These are phyloP conservation scores for Fusarium sarcochroum DNA, from an alignment of 2,329 filamentous ascomycete genomes.

Conservation along the genomic window DNA sequence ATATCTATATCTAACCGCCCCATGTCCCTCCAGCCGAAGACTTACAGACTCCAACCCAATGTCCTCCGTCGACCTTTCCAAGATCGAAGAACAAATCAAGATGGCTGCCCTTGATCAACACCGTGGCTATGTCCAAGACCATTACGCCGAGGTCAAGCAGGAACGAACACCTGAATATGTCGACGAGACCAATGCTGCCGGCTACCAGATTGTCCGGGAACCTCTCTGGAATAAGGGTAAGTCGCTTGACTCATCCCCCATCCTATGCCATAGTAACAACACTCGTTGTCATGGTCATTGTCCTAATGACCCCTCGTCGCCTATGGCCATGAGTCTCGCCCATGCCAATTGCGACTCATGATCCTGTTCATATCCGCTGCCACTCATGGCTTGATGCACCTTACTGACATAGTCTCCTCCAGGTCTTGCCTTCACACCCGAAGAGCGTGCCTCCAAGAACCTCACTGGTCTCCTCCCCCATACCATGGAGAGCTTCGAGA, in stretches of 20 bases:
- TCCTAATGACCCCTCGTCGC: constrained; percentile 10
- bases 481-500: constrained; percentile 72
- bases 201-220: constrained; percentile 73
- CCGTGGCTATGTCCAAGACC: constrained; percentile 70
- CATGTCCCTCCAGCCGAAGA: constrained; percentile 64
- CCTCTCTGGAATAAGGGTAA: constrained; percentile 77
- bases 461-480: constrained; percentile 76
- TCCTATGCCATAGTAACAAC: constrained; percentile 21
- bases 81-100: constrained; percentile 73
- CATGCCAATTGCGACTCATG: not conserved
- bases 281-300: constrained; percentile 32
- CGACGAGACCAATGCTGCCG: constrained; percentile 64
- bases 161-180: constrained; percentile 67
- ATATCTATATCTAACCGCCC: constrained; percentile 65
- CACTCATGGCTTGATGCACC: constrained; percentile 2
- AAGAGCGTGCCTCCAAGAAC: constrained; percentile 74
- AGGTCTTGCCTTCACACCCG: constrained; percentile 76
- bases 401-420: constrained; percentile 30
- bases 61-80: constrained; percentile 68
- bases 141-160: constrained; percentile 70
- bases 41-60: constrained; percentile 69
- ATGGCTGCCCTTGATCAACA: constrained; percentile 72
- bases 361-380: not conserved
- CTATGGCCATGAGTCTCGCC: constrained; percentile 3
- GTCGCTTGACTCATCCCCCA: constrained; percentile 35